Base-by-base conservation (phyloP, 1,284 basidiomycete genomes). In the Cryptococcus floricola region DNA sequence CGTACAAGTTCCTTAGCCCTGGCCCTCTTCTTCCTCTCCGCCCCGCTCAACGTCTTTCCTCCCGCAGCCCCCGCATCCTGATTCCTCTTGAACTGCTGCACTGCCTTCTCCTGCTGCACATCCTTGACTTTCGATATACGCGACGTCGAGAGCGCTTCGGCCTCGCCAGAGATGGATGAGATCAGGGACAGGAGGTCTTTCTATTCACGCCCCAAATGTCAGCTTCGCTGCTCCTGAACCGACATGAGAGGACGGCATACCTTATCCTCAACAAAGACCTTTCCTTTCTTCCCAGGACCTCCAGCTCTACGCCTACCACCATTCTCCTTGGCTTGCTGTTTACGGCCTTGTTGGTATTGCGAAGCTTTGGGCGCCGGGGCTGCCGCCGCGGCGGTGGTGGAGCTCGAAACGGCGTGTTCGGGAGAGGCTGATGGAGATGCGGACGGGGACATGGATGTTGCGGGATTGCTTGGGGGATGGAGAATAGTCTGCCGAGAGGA, bases 251-350 rank as follows among this genome's bases (percentile, higher is more conserved):
- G 28, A 2, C 3, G 16, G 52, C 72, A 48, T 56, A 74, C 73
- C 64, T 73, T 73, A 56, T 70, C 70, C 51, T 75, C 73, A 10
- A 75, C 56, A 58, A 75, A 75, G 39, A 69, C 66, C 59, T 75
- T 75, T 39, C 73, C 73, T 59, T 75, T 75, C 63, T 75, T 75
- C 9, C 69, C 67, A 19, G 52, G 42, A 12, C 70, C 70, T 0
- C 70, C 70, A 6, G 70, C 70, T 56, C 67, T 70, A 5, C 69
- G 42, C 42, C 42, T 34, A 10, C 31, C 31, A 10, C 31, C 31
- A 8, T 34, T 34, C 31, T 34, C 31, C 10, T 34, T 34, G 7
- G 31, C 31, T 34, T 34, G 31, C 10, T 34, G 31, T 34, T 34
- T 34, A 34, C 31, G 31, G 3, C 31, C 31, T 34, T 34, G 31